phyloP scores from a whole-genome alignment of 2,329 filamentous ascomycete species.

The Fusarium keratoplasticum region DNA sequence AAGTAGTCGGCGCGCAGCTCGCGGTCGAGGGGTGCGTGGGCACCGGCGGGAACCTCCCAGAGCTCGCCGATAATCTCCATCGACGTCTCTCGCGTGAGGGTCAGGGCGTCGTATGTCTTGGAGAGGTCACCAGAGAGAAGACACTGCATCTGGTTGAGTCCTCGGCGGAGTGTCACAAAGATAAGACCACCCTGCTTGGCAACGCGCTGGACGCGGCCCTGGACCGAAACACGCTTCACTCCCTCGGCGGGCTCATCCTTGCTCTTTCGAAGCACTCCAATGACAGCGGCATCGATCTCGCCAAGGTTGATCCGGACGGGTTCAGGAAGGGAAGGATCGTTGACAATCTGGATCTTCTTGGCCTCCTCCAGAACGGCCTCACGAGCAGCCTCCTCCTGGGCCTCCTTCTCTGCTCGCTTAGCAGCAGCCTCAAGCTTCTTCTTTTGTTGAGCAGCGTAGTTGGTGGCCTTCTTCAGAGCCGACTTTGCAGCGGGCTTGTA shows the following conservation, averaged over 20 bases:
- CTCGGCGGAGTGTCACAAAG: slow-evolving; percentile 86
- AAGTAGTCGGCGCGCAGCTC: slow-evolving; percentile 94
- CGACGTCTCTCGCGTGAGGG: slow-evolving; percentile 87
- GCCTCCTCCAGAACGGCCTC: slow-evolving; percentile 42
- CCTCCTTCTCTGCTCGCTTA: slow-evolving; percentile 42
- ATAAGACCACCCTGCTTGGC: slow-evolving; percentile 85
- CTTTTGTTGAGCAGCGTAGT: slow-evolving; percentile 39
- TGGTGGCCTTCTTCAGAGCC: slow-evolving; percentile 45
- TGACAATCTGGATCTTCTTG: slow-evolving; percentile 50
- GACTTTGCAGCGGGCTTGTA: slow-evolving; percentile 46
- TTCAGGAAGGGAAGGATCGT: slow-evolving; percentile 79
- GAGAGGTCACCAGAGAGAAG: slow-evolving; percentile 73
- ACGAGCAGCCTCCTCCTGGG: slow-evolving; percentile 39
- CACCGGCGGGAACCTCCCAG: slow-evolving; percentile 82
- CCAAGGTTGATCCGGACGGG: slow-evolving; percentile 82
- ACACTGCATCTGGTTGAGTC: slow-evolving; percentile 78
- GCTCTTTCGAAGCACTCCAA: slow-evolving; percentile 47
- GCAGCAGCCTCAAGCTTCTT: slow-evolving; percentile 44
- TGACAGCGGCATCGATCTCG: slow-evolving; percentile 46
- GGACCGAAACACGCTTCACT: slow-evolving; percentile 73
- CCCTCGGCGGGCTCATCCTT: slow-evolving; percentile 47
- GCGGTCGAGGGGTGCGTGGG: slow-evolving; percentile 83
- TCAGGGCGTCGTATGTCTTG: slow-evolving; percentile 91
- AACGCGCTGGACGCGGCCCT: slow-evolving; percentile 85
- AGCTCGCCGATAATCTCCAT: slow-evolving; percentile 87